A percentile compares a stretch with the other conserved stretches of the same genome.
phyloP scores from a whole-genome alignment of 176 grass and related monocot genomes.

The Metroxylon sagu region DNA sequence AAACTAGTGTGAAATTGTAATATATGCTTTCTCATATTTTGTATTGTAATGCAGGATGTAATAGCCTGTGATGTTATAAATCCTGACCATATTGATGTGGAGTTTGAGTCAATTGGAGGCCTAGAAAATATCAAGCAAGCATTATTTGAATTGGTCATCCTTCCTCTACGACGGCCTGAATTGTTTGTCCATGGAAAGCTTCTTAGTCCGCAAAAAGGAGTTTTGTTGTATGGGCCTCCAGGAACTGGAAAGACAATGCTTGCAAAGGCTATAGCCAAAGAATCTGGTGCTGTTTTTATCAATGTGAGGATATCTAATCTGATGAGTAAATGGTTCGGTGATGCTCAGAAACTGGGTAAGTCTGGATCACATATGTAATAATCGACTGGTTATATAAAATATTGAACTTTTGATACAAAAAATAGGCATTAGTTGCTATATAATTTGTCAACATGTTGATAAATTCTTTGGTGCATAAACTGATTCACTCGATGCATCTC shows the following conservation, averaged over 20 bases:
- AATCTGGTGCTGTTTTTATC: constrained; percentile 89
- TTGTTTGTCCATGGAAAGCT: constrained; percentile 77
- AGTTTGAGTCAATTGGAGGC: constrained; percentile 81
- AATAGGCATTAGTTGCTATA: too few relatives aligned
- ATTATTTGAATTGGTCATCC: constrained; percentile 83
- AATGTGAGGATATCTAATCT: constrained; percentile 94
- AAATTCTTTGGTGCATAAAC: too few relatives aligned
- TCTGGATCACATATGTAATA: not conserved
- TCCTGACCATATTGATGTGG: constrained; percentile 75
- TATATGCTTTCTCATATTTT: not conserved
- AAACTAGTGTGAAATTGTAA: not conserved
- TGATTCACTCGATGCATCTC: too few relatives aligned
- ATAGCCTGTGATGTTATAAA: constrained; percentile 98
- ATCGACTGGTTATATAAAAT: too few relatives aligned
- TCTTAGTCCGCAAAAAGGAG: constrained; percentile 89
- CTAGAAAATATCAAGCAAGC: constrained; percentile 79
- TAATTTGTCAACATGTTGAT: too few relatives aligned
- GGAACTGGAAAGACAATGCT: constrained; percentile 98
- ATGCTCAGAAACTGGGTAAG: constrained; percentile 93
- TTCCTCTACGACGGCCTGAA: constrained; percentile 73
- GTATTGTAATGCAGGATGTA: constrained; percentile 44
- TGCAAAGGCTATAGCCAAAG: constrained; percentile 89
- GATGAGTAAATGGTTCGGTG: constrained; percentile 99
- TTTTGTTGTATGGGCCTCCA: constrained; percentile 78
- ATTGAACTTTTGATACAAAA: too few relatives aligned